A percentile compares a stretch with the other conserved stretches of the same genome.
phyloP scores from a whole-genome alignment of 2,329 filamentous ascomycete genomes.

The Mollisia scopiformis region DNA sequence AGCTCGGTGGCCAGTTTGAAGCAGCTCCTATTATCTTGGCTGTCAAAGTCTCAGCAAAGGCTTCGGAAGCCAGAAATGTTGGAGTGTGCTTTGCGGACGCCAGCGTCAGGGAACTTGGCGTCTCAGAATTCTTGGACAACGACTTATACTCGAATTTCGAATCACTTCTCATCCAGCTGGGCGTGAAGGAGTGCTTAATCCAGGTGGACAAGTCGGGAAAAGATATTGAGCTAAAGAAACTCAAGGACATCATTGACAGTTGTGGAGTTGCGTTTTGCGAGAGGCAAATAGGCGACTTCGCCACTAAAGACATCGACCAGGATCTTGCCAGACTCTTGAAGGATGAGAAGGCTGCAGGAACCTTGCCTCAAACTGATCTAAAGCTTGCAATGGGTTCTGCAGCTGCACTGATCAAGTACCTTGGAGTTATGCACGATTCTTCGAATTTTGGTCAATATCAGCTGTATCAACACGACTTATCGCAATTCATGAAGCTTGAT shows the following conservation, averaged over 20 bases:
- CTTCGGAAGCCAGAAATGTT: conserved; percentile 80
- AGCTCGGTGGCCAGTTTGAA: conserved; percentile 87
- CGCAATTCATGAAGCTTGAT: conserved; percentile 98
- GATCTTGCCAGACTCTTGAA: conserved; percentile 86
- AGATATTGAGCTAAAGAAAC: conserved; percentile 85
- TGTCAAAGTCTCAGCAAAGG: conserved; percentile 90
- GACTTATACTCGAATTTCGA: conserved; percentile 98
- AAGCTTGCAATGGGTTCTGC: conserved; percentile 97
- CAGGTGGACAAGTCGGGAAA: conserved; percentile 78
- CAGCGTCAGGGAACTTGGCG: conserved; percentile 90
- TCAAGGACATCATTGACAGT: conserved; percentile 86
- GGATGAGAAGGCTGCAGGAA: conserved; percentile 77
- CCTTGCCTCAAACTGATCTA: conserved; percentile 85
- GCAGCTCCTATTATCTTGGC: conserved; percentile 92
- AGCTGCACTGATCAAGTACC: conserved; percentile 90
- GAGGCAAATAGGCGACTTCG: conserved; percentile 76
- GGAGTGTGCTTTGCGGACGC: conserved; percentile 98
- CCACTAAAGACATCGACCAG: conserved; percentile 91
- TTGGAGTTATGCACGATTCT: conserved; percentile 85
- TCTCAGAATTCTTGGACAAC: conserved; percentile 98
- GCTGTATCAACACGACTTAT: conserved; percentile 94
- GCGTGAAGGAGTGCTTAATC: conserved; percentile 92
- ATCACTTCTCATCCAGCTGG: conserved; percentile 91
- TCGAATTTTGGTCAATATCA: conserved; percentile 98
- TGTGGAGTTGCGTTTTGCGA: conserved; percentile 91